phyloP scores from a whole-genome alignment of 306 rosid species.

The Vachellia collinsii region DNA sequence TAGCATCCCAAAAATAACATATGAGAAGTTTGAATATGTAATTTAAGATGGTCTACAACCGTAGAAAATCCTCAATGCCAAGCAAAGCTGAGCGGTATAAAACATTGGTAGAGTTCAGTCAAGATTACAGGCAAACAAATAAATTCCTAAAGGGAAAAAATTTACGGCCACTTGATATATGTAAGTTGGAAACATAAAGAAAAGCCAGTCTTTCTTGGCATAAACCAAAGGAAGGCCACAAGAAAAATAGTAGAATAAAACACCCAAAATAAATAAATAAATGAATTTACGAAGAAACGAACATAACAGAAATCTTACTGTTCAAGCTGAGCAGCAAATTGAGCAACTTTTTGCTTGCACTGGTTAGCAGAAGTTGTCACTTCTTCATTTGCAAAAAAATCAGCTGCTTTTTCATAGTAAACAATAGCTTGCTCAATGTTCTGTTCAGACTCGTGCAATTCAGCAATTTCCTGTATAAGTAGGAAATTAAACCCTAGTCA shows the following conservation, averaged over 20 bases:
- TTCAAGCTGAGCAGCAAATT: constrained; percentile 91
- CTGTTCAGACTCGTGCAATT: constrained; percentile 79
- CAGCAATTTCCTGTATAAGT: constrained; percentile 84
- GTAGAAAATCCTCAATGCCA: background rate
- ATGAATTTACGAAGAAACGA: constrained; percentile 1
- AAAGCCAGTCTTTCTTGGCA: background rate
- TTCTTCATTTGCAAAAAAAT: constrained; percentile 85
- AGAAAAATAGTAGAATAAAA: background rate
- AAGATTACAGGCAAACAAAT: constrained; percentile 12
- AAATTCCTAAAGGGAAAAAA: constrained; percentile 1
- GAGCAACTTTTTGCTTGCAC: constrained; percentile 98
- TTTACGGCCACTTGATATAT: constrained; percentile 6
- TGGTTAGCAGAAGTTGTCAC: constrained; percentile 83
- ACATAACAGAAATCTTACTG: constrained; percentile 56
- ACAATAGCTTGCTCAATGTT: constrained; percentile 75
- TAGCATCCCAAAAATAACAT: background rate
- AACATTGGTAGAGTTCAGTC: background rate
- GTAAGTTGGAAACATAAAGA: background rate
- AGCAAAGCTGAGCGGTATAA: background rate
- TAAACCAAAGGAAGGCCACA: constrained; percentile 17
- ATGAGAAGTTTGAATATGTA: background rate
- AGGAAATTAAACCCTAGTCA: constrained; percentile 28
- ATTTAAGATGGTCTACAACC: background rate
- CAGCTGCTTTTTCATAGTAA: constrained; percentile 88
- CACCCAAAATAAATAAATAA: background rate